Evolutionary conservation across 2,329 filamentous ascomycete species (phyloP), one percentile per base, ranked within the genome.

Genomic region (Periconia macrospinosa): DNA sequence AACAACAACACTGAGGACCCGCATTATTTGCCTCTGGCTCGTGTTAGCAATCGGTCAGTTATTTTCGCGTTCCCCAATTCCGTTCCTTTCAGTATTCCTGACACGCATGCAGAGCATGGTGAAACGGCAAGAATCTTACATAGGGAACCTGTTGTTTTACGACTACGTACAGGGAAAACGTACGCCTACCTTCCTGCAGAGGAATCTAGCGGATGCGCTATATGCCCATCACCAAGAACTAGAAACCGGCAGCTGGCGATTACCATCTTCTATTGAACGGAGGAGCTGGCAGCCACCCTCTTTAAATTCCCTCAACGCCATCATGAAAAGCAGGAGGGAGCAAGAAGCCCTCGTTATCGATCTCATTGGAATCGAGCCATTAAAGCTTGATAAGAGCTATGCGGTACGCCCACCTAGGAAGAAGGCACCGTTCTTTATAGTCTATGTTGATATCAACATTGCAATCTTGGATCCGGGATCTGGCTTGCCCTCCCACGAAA

Each of bases 71-170:
- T 37, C 33, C 11, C 11, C 33, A n/a, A 14, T 6, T 10, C 11
- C 33, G 8, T 23, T n/a, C 19, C 20, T 46, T 35, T 20, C 15
- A 47, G 40, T 23, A 37, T 18, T 30, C 18, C 46, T 51, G 14
- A 33, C 5, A 30, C 35, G 14, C 14, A 7, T 17, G 18, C 35
- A 61, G 62, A 69, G 57, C 55, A 71, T 71, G 68, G 58, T 62
- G 43, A 55, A 47, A 40, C 56, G 50, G 47, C 56, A 56, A 47
- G 59, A 60, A 23, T 49, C 45, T 30, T 63, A 61, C 45, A 50
- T 52, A 8, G 66, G 66, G 37, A 70, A 69, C 37, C 55, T 65
- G 11, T 42, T 66, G 43, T 47, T 68, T 23, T 70, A 69, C 56
- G 53, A 63, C 8, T 66, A 60, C 42, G 27, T 71, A n/a, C 49